Conservation (phyloP, 2,329 filamentous ascomycete genomes). For the Cladorrhinum sp. region DNA sequence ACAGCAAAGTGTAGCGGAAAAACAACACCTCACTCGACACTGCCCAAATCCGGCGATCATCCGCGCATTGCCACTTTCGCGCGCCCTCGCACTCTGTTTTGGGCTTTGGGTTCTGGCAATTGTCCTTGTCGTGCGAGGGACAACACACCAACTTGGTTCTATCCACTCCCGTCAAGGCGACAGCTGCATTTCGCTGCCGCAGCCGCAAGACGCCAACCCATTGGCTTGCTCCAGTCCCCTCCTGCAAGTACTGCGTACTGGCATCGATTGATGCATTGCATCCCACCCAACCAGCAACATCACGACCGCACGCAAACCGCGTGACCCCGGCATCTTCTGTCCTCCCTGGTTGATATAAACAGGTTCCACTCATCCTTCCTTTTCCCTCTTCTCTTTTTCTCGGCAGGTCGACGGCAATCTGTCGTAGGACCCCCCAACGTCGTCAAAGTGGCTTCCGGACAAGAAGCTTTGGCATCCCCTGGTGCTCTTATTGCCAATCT, state of each 20-base stretch:
- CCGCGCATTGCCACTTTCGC: constrained; percentile 17
- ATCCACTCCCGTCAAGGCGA: constrained; percentile 12
- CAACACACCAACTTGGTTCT: constrained; percentile 18
- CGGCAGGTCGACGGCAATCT: constrained; percentile 35
- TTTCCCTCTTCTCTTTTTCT: constrained; percentile 6
- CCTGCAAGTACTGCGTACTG: not conserved
- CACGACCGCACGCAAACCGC: constrained; percentile 14
- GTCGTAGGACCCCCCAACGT: constrained; percentile 38
- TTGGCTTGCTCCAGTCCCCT: constrained; percentile 19
- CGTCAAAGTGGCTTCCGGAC: constrained; percentile 62
- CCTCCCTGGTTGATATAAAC: constrained; percentile 22
- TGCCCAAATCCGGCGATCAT: constrained; percentile 21
- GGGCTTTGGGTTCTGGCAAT: constrained; percentile 15
- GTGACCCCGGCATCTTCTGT: constrained; percentile 16
- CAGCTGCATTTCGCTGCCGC: constrained; percentile 6
- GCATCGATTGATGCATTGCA: constrained; percentile 25
- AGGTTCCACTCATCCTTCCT: constrained; percentile 3
- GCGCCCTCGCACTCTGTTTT: not conserved
- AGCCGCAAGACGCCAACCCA: constrained; percentile 10
- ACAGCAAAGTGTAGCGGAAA: constrained; percentile 7
- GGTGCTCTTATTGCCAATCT: constrained; percentile 53
- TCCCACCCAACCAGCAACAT: constrained; percentile 18
- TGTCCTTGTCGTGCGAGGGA: constrained; percentile 17
- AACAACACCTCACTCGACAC: constrained; percentile 10
- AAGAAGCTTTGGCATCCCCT: constrained; percentile 57